Base-by-base conservation (phyloP, 2,329 filamentous ascomycete species). In the Claviceps sp. region DNA sequence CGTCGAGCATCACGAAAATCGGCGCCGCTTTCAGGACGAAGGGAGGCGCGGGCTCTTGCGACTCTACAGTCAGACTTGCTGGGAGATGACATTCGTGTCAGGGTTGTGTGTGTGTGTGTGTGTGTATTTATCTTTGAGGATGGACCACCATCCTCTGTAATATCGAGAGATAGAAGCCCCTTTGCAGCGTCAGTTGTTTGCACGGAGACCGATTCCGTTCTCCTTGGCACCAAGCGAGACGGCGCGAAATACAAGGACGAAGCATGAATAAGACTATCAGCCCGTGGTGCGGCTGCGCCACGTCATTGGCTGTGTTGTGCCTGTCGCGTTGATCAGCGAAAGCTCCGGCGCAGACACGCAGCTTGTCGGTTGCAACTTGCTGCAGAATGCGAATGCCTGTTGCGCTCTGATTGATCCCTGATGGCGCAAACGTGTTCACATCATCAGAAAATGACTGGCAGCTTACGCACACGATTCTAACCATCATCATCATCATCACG, bases 61-160 rank as follows among this genome's bases (percentile, higher is more conserved):
- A 38, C 34, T 51, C 26, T 44, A 34, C 53, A 59, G 58, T 56
- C 56, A 58, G 43, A 43, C 52, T 47, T 54, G 46, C 42, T 49
- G 56, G 58, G 60, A 56, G 56, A 57, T 58, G 58, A 57, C 56
- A 54, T 51, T 52, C 59, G 57, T 60, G 44, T 59, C 63, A 62
- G 2, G 22, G 61, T 55, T 68, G 26, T 47, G 44, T 47, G 40
- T 58, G 53, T 69, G n/a, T n/a, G n/a, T n/a, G n/a, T n/a, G 57
- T 71, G 14, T 46, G 58, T 67, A 65, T 68, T 70, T 66, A 67
- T 70, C 71, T 72, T 72, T 67, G 64, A 69, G 63, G 65, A 64
- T 69, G 65, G 67, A 69, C 63, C 66, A 72, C 66, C 64, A 68
- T 64, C 63, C 64, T 70, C 63, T 66, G 60, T 59, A 58, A 63